phyloP scores from a whole-genome alignment of 805 yeast species.

The Kodamaea fukazawae region DNA sequence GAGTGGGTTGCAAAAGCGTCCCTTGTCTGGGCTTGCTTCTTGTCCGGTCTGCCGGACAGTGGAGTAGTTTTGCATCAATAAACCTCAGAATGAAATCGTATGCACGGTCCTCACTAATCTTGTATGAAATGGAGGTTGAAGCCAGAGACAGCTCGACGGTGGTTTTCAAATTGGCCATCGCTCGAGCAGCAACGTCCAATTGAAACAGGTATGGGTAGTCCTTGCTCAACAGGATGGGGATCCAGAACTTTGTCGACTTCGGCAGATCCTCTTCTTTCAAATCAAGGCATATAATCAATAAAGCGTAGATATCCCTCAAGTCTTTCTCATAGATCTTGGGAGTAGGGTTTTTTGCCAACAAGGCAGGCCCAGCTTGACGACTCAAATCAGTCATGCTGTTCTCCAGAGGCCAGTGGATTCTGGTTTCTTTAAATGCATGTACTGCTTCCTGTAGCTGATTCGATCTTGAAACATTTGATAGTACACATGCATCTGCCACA shows the following conservation, averaged over 20 bases:
- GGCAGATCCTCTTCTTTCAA: conserved; percentile 17
- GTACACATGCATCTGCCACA: too few relatives aligned
- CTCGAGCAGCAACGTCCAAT: conserved; percentile 47
- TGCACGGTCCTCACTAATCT: conserved; percentile 45
- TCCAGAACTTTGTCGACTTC: conserved; percentile 18
- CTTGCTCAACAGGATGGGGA: conserved; percentile 24
- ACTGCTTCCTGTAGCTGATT: too few relatives aligned
- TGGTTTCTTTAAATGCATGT: too few relatives aligned
- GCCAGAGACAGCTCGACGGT: conserved; percentile 49
- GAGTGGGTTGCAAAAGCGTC: conserved; percentile 73
- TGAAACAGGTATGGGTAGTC: conserved; percentile 53
- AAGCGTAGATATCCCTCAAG: conserved; percentile 57
- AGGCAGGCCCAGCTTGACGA: too few relatives aligned
- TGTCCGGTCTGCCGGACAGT: conserved; percentile 75
- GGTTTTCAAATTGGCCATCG: conserved; percentile 50
- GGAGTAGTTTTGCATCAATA: conserved; percentile 62
- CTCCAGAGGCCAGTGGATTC: too few relatives aligned
- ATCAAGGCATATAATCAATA: conserved; percentile 41
- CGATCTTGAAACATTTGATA: too few relatives aligned
- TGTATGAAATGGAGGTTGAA: conserved; percentile 53
- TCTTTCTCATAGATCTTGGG: conserved; percentile 49
- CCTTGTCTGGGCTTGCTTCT: conserved; percentile 43
- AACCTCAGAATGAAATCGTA: conserved; percentile 46
- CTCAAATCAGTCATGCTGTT: too few relatives aligned
- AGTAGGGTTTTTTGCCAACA: too few relatives aligned